Evolutionary conservation across 352 stramenopile species (phyloP).

Genomic region (Phytophthora fragariaefolia): DNA sequence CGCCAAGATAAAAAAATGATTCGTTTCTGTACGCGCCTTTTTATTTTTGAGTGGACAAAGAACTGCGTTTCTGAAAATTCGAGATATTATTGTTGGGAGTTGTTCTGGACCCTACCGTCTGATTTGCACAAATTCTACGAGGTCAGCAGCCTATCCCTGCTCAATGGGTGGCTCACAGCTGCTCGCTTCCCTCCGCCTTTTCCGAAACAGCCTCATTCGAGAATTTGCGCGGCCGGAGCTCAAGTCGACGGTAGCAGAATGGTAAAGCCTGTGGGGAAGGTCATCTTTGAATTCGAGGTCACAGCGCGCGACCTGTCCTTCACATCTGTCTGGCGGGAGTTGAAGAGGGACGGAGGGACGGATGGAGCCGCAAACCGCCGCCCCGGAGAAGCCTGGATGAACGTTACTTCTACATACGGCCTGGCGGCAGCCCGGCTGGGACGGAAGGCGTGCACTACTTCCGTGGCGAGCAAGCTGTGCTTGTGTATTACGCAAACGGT

Average conservation of each 20-base stretch:
- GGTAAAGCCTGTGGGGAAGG: background rate
- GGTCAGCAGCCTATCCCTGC: background rate
- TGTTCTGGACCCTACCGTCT: no score
- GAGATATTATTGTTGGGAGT: no score
- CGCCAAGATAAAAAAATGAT: no score
- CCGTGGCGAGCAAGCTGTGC: slow-evolving; percentile 4
- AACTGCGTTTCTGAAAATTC: no score
- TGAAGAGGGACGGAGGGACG: slow-evolving; percentile 1
- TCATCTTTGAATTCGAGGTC: background rate
- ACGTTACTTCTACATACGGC: slow-evolving; percentile 10
- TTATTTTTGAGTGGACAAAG: no score
- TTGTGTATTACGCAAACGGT: slow-evolving; percentile 13
- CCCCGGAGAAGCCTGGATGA: slow-evolving; percentile 4
- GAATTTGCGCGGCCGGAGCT: background rate
- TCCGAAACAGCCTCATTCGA: background rate
- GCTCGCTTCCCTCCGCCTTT: background rate
- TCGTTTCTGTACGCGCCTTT: no score
- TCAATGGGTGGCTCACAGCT: background rate
- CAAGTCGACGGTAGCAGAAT: background rate
- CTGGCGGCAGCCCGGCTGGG: background rate
- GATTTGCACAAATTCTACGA: background rate
- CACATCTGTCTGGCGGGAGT: slow-evolving; percentile 9
- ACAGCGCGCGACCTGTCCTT: background rate
- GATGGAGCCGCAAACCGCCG: slow-evolving; percentile 1
- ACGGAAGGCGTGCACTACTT: slow-evolving; percentile 3